Percentiles rank a stretch among this genome's conserved stretches.
These are phyloP conservation scores for Neolentinus lepideus DNA, from an alignment of 1,284 basidiomycete genomes.

Conservation along the genomic window DNA sequence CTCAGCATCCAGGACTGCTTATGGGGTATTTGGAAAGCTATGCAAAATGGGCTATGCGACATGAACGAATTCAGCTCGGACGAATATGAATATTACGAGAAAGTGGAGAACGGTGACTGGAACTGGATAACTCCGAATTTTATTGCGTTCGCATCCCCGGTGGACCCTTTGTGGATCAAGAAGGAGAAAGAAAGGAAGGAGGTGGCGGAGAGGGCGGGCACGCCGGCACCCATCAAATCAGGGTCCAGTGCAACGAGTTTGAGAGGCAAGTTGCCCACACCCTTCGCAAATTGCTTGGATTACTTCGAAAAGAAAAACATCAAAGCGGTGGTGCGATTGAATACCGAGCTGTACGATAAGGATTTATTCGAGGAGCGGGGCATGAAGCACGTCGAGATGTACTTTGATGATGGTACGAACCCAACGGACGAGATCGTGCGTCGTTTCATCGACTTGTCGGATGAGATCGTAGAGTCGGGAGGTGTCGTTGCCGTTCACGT, in stretches of 20 bases:
- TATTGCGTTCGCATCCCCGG: slow-evolving; percentile 94
- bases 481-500: slow-evolving; percentile 88
- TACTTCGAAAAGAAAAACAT: slow-evolving; percentile 88
- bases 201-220: slow-evolving; percentile 18
- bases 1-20: slow-evolving; percentile 91
- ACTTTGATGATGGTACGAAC: slow-evolving; percentile 98
- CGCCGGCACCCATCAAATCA: slow-evolving; percentile 22
- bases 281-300: slow-evolving; percentile 84
- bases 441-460: slow-evolving; percentile 82
- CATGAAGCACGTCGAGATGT: slow-evolving; percentile 88
- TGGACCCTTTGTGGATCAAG: slow-evolving; percentile 74
- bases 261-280: slow-evolving; percentile 68
- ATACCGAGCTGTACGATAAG: slow-evolving; percentile 92
- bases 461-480: slow-evolving; percentile 69
- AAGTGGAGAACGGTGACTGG: slow-evolving; percentile 96
- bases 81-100: slow-evolving; percentile 92
- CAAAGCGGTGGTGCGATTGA: slow-evolving; percentile 90
- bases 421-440: slow-evolving; percentile 92
- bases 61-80: slow-evolving; percentile 88
- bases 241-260: slow-evolving; percentile 43
- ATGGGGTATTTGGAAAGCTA: slow-evolving; percentile 94
- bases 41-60: slow-evolving; percentile 83
- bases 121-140: slow-evolving; percentile 93
- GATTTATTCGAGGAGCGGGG: slow-evolving; percentile 79
- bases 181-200: slow-evolving; percentile 52